Percentiles rank a stretch among this genome's conserved stretches.
Conservation (phyloP, 805 yeast species). For the Ogataea trehaloabstinens region DNA sequence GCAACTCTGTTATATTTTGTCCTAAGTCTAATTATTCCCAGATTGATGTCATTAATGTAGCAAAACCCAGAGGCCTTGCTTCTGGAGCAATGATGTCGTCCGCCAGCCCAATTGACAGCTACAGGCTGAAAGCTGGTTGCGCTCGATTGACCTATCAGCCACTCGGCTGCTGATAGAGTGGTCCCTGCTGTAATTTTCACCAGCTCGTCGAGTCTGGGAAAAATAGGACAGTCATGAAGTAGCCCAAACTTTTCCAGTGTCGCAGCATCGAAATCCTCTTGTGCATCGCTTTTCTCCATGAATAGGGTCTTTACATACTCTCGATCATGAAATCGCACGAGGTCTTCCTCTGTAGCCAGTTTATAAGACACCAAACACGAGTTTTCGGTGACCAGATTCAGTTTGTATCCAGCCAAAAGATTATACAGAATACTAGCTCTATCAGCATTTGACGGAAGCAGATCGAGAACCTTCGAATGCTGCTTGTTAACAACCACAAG, state of each 20-base stretch:
- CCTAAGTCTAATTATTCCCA: conserved; percentile 53
- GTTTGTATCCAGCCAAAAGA: conserved; percentile 40
- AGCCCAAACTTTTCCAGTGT: conserved; percentile 43
- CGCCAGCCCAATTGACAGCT: conserved; percentile 76
- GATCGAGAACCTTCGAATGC: conserved; percentile 30
- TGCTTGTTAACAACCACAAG: conserved; percentile 6
- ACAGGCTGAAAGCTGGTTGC: conserved; percentile 22
- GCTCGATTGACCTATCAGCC: conserved; percentile 20
- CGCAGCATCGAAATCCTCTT: conserved; percentile 6
- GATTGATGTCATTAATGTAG: conserved; percentile 65
- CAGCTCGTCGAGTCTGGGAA: conserved; percentile 52
- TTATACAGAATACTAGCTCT: conserved; percentile 45
- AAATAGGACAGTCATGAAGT: conserved; percentile 61
- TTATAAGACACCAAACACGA: conserved; percentile 20
- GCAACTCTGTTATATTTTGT: conserved; percentile 43
- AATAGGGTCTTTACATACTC: conserved; percentile 42
- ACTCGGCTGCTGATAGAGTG: conserved; percentile 48
- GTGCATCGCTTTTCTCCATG: conserved; percentile 15
- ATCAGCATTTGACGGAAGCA: conserved; percentile 52
- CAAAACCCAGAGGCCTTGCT: conserved; percentile 66
- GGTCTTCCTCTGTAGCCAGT: conserved; percentile 35
- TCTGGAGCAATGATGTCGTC: conserved; percentile 66
- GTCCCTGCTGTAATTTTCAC: conserved; percentile 53
- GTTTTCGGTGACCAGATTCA: conserved; percentile 20
- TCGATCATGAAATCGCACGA: conserved; percentile 49